These are phyloP conservation scores for Barnettozyma californica DNA, from an alignment of 805 yeast species.

Conservation along the genomic window DNA sequence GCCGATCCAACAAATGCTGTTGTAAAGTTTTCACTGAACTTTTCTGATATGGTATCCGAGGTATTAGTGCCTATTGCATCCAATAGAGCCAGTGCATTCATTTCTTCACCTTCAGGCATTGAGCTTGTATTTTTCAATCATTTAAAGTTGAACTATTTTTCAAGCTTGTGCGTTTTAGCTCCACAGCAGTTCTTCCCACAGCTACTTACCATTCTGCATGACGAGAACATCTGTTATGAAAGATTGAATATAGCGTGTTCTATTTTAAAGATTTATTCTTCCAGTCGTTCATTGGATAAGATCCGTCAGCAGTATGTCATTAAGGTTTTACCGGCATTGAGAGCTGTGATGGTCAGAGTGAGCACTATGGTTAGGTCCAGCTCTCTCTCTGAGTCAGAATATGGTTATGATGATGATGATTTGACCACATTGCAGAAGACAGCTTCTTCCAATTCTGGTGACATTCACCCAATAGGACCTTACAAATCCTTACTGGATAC, in stretches of 20 bases:
- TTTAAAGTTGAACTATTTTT: conserved; percentile 27
- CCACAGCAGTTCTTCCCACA: conserved; percentile 18
- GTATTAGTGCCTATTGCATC: conserved; percentile 21
- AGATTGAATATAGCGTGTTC: conserved; percentile 32
- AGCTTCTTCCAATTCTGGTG: conserved; percentile 17
- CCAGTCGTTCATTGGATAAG: conserved; percentile 25
- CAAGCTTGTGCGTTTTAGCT: conserved; percentile 21
- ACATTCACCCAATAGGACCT: conserved; percentile 8
- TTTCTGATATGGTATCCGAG: conserved; percentile 17
- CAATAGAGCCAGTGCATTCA: conserved; percentile 13
- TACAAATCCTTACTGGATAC: conserved; percentile 9
- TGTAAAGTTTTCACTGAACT: conserved; percentile 25
- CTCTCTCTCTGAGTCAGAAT: conserved; percentile 10
- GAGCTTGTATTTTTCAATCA: conserved; percentile 23
- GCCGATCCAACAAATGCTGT: conserved; percentile 25
- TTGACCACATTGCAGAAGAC: conserved; percentile 13
- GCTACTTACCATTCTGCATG: conserved; percentile 22
- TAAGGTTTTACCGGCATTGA: conserved; percentile 28
- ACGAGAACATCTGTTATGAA: conserved; percentile 28
- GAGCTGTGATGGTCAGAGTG: conserved; percentile 23
- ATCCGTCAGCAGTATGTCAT: conserved; percentile 23
- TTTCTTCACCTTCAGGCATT: conserved; percentile 11
- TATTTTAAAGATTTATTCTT: conserved; percentile 30
- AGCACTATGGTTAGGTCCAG: conserved; percentile 16
- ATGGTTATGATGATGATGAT: conserved; percentile 18